Percentiles rank a stretch among this genome's conserved stretches.
These are phyloP conservation scores for Fusarium anthophilum DNA, from an alignment of 2,329 filamentous ascomycete species.

Conservation along the genomic window DNA sequence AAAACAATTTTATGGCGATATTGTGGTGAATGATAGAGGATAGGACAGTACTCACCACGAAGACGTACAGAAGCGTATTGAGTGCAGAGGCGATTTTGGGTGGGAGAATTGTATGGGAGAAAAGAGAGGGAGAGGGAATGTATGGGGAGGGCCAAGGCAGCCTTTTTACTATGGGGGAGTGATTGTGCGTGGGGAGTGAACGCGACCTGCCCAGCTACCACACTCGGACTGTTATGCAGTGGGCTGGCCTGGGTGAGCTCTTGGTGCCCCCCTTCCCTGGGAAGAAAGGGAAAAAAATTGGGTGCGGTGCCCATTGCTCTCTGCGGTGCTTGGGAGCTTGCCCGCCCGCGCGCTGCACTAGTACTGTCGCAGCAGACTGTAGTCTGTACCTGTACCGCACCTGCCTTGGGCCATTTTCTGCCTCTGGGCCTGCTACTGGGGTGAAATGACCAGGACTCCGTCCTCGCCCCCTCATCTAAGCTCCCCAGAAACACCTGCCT, in stretches of 20 bases:
- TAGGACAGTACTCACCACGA: slow-evolving; percentile 62
- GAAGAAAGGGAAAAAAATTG: slow-evolving; percentile 35
- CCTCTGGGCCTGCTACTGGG: slow-evolving; percentile 27
- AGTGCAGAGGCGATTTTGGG: slow-evolving; percentile 57
- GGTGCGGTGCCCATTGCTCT: slow-evolving; percentile 37
- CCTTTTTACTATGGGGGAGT: slow-evolving; percentile 74
- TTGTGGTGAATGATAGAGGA: slow-evolving; percentile 34
- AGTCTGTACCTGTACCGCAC: slow-evolving; percentile 33
- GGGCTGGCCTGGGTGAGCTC: slow-evolving; percentile 36
- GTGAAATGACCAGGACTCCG: slow-evolving; percentile 32
- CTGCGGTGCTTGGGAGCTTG: slow-evolving; percentile 34
- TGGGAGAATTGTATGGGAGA: slow-evolving; percentile 71
- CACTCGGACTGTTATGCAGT: slow-evolving; percentile 40
- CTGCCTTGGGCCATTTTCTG: slow-evolving; percentile 26
- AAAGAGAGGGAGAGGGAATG: slow-evolving; percentile 64
- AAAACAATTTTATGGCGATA: slow-evolving; percentile 43
- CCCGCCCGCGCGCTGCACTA: slow-evolving; percentile 28
- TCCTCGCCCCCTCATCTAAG: slow-evolving; percentile 37
- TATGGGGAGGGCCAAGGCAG: slow-evolving; percentile 63
- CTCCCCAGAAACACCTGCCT: slow-evolving; percentile 31
- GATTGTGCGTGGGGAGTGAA: slow-evolving; percentile 60
- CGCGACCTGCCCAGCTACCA: slow-evolving; percentile 43
- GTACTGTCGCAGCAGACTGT: slow-evolving; percentile 35
- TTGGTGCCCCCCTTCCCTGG: slow-evolving; percentile 31
- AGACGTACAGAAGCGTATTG: slow-evolving; percentile 52